phyloP scores from a whole-genome alignment of 2,329 filamentous ascomycete genomes.

The Pseudogymnoascus sp. region DNA sequence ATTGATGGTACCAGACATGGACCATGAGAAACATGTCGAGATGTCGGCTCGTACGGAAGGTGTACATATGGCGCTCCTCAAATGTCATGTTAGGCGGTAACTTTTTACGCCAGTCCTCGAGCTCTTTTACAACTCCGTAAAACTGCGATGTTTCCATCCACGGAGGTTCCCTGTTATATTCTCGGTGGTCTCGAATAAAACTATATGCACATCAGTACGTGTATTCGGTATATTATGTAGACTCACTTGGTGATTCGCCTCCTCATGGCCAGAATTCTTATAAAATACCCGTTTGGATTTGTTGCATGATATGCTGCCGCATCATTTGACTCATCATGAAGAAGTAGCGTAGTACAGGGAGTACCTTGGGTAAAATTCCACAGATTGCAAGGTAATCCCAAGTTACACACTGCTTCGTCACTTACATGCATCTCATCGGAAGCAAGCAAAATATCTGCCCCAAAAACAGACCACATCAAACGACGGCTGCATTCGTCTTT shows the following conservation, averaged over 20 bases:
- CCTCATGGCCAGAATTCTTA: conserved; percentile 4
- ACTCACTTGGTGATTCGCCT: conserved; percentile 9
- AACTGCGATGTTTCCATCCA: conserved; percentile 6
- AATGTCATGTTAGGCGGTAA: conserved; percentile 3
- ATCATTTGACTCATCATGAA: conserved; percentile 4
- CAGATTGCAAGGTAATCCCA: conserved; percentile 8
- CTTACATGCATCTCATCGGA: conserved; percentile 10
- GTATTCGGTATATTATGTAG: background rate
- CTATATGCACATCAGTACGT: background rate
- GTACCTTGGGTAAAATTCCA: conserved; percentile 10
- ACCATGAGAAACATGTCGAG: conserved; percentile 11
- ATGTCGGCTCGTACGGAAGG: conserved; percentile 7
- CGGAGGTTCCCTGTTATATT: background rate
- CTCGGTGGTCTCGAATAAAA: background rate
- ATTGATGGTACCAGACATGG: conserved; percentile 10
- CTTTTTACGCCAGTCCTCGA: conserved; percentile 6
- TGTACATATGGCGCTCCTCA: conserved; percentile 8
- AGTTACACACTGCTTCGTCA: background rate
- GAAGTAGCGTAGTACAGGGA: background rate
- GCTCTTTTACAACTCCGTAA: conserved; percentile 1
- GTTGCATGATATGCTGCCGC: conserved; percentile 1
- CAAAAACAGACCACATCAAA: conserved; percentile 10
- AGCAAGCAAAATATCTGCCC: conserved; percentile 6
- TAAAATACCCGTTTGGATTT: conserved; percentile 8
- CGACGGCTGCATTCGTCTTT: conserved; percentile 9